Evolutionary conservation across 2,329 filamentous ascomycete species (phyloP).

Genomic region (Leptographium lundbergii): DNA sequence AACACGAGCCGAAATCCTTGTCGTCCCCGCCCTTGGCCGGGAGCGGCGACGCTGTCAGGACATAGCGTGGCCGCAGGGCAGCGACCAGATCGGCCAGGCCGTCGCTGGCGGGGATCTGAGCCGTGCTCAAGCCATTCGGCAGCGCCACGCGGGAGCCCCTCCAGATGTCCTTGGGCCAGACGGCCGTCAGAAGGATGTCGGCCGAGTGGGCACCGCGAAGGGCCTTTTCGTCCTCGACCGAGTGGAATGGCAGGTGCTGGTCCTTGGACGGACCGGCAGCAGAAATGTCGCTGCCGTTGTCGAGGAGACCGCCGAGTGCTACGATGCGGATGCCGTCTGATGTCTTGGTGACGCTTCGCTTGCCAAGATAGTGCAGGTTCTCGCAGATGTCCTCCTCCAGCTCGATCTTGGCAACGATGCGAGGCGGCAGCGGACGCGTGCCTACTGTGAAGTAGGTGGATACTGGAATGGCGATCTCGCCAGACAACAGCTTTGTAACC

Average conservation of each 20-base stretch:
- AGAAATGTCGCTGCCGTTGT: slow-evolving; percentile 28
- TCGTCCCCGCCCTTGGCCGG: not conserved
- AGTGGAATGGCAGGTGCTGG: slow-evolving; percentile 66
- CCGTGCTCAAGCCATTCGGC: slow-evolving; percentile 25
- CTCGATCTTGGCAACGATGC: slow-evolving; percentile 55
- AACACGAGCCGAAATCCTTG: slow-evolving; percentile 16
- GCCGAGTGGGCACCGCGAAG: slow-evolving; percentile 64
- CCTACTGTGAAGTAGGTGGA: slow-evolving; percentile 88
- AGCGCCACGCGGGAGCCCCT: slow-evolving; percentile 52
- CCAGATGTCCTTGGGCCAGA: slow-evolving; percentile 70
- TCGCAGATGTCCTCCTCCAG: slow-evolving; percentile 45
- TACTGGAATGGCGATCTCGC: slow-evolving; percentile 61
- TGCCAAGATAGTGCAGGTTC: slow-evolving; percentile 86
- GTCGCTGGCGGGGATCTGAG: slow-evolving; percentile 43
- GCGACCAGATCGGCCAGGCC: slow-evolving; percentile 68
- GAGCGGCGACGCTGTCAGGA: slow-evolving; percentile 49
- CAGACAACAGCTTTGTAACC: slow-evolving; percentile 54
- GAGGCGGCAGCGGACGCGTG: slow-evolving; percentile 54
- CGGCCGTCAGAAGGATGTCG: slow-evolving; percentile 76
- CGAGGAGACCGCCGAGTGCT: slow-evolving; percentile 64
- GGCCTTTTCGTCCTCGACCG: slow-evolving; percentile 60
- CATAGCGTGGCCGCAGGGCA: slow-evolving; percentile 78
- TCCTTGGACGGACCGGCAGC: slow-evolving; percentile 48
- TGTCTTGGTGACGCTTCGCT: slow-evolving; percentile 77
- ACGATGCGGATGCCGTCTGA: slow-evolving; percentile 81